Evolutionary conservation across 805 yeast species (phyloP), one percentile per base, ranked within the genome.

Genomic region (Lipomyces lipofer): DNA sequence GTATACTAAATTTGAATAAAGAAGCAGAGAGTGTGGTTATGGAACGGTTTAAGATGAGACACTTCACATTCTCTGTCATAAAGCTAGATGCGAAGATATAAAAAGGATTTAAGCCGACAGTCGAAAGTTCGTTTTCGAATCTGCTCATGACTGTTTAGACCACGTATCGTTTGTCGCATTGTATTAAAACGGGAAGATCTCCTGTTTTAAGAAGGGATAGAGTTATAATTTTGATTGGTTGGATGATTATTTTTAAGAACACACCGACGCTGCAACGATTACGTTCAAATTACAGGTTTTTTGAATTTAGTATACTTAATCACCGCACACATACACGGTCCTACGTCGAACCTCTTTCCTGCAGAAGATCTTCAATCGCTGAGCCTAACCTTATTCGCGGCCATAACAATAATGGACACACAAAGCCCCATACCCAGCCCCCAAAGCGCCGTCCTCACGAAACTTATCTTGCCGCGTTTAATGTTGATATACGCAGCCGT

Each of bases 261-360:
- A 10, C 36, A 32, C 6, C 7, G 36, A 32, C 7, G 36, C 13
- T 2, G 36, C 36, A 32, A 4, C 6, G 36, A 32, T 32, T n/a
- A n/a, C n/a, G n/a, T n/a, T 32, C 36, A 32, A 32, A 32, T 32
- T 32, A 32, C 36, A 32, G 7, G 36, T 32, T 32, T 32, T 32
- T 32, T 7, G 13, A 35, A 35, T 35, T 35, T 4, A 35, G n/a
- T 35, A 35, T 35, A 35, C 39, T 35, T 35, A 35, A 35, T 15
- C 7, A 35, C 19, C 36, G 39, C 19, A 15, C 39, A 35, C 2
- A 35, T 35, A n/a, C 12, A 35, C 2, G 8, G 19, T 35, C 22
- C 39, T 35, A 35, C 39, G 39, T 6, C 39, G 39, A 35, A 35
- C 39, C 39, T 35, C 39, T 35, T 35, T n/a, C 39, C 39, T 35